Evolutionary conservation across 2,329 filamentous ascomycete genomes (phyloP), one percentile per base, ranked within the genome.

Genomic region (Trichophaea hybrida): DNA sequence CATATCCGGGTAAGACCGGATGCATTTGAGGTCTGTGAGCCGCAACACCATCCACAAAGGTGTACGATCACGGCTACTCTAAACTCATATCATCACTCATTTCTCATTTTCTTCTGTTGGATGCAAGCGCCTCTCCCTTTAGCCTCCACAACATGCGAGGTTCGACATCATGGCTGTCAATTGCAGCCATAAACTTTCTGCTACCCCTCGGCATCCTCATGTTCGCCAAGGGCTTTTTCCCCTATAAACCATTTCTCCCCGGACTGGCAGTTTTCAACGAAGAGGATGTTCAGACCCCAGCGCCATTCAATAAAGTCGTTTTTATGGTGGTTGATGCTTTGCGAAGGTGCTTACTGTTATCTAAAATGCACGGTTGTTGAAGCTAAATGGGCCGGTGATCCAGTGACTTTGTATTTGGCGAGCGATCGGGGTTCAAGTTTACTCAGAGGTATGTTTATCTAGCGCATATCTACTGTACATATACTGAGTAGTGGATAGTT

Each of bases 281-380:
- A 24, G 61, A 65, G 17, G 58, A 64, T 40, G 64, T 46, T 12
- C 69, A 73, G 51, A 77, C 77, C 5, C 82, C 85, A 2, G 73
- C 77, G 53, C 82, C 85, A 0, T 98, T 98, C 72, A 83, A 97
- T 72, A 89, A 85, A 69, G 76, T 97, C 57, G 77, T 98, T 57
- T 96, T 98, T 72, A 97, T 98, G 91, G 89, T 98, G 5, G 86
- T 98, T 33, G 93, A 98, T 78, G 91, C 93, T 31, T 73, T 98
- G 71, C 80, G 90, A 73, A 94, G 87, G 86, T 89, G 77, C 38
- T 44, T 13, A 7, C 13, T 12, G 15, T 15, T 40, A 10, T 24
- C 53, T 31, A 15, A 37, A 44, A 44, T 31, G 8, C 6, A n/a
- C 8, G 17, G 5, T 24, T 31, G 33, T 58, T 65, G 62, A 68